A percentile compares a stretch with the other conserved stretches of the same genome.
These are phyloP conservation scores for Nicotiana otophora DNA, from an alignment of 257 asterid genomes.

Conservation along the genomic window DNA sequence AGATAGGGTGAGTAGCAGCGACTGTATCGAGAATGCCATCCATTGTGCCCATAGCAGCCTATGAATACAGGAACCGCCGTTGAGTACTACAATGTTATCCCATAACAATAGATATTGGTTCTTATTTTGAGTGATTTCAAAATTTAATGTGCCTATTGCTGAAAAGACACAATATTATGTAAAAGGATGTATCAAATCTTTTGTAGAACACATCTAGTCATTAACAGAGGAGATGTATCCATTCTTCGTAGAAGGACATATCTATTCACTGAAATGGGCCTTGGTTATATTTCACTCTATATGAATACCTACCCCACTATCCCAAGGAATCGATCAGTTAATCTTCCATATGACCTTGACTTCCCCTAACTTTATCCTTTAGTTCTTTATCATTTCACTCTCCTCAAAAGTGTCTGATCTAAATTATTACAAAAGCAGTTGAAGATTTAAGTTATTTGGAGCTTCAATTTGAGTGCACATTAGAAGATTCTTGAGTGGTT, in stretches of 20 bases:
- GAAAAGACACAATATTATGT: not conserved
- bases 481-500: not conserved
- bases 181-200: not conserved
- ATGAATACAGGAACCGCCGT: not conserved
- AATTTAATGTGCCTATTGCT: not conserved
- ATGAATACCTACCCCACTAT: not conserved
- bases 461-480: not conserved
- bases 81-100: not conserved
- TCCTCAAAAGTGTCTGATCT: not conserved
- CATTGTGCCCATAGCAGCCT: conserved; percentile 47
- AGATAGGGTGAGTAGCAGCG: conserved; percentile 37
- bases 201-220: not conserved
- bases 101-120: not conserved
- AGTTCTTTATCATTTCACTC: not conserved
- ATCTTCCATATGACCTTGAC: not conserved
- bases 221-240: not conserved
- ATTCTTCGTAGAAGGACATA: not conserved
- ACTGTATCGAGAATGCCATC: conserved; percentile 52
- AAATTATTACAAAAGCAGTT: not conserved
- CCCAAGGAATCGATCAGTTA: not conserved
- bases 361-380: not conserved
- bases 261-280: not conserved
- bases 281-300: not conserved
- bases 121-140: not conserved
- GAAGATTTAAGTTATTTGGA: not conserved